Conservation (phyloP, 2,329 filamentous ascomycete genomes). For the Hymenoscyphus fraxineus region DNA sequence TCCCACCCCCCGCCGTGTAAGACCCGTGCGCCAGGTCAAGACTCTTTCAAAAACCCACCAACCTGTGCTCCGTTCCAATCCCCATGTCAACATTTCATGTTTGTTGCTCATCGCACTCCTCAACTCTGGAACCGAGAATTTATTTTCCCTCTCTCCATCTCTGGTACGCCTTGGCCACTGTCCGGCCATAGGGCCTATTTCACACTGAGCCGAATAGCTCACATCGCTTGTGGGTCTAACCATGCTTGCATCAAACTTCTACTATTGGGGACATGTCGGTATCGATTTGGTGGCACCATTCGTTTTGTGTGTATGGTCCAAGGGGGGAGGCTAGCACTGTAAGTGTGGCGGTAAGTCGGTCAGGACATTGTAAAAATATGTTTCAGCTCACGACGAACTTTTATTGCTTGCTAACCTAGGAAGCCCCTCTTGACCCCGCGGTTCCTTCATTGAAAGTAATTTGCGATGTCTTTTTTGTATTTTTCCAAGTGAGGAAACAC, state of each 20-base stretch:
- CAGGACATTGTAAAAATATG: background rate
- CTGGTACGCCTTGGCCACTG: slow-evolving; percentile 4
- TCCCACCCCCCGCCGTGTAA: slow-evolving; percentile 5
- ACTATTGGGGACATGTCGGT: background rate
- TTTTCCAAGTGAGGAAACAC: slow-evolving; percentile 2
- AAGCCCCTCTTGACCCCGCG: background rate
- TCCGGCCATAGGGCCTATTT: slow-evolving; percentile 1
- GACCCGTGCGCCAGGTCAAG: slow-evolving; percentile 7
- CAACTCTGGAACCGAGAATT: slow-evolving; percentile 18
- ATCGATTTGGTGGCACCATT: slow-evolving; percentile 11
- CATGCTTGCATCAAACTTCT: slow-evolving; percentile 6
- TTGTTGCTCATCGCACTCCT: slow-evolving; percentile 19
- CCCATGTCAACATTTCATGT: slow-evolving; percentile 6
- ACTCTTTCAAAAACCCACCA: slow-evolving; percentile 4
- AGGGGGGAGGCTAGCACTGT: background rate
- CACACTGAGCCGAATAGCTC: slow-evolving; percentile 11
- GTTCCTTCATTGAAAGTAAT: background rate
- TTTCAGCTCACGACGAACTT: slow-evolving; percentile 8
- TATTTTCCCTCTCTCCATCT: slow-evolving; percentile 9
- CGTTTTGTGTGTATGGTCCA: slow-evolving; percentile 8
- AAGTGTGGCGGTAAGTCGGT: background rate
- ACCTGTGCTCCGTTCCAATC: background rate
- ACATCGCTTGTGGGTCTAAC: background rate
- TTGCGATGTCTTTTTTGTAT: background rate
- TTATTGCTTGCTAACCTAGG: background rate